phyloP scores from a whole-genome alignment of 2,329 filamentous ascomycete species.

The Talaromyces funiculosus region DNA sequence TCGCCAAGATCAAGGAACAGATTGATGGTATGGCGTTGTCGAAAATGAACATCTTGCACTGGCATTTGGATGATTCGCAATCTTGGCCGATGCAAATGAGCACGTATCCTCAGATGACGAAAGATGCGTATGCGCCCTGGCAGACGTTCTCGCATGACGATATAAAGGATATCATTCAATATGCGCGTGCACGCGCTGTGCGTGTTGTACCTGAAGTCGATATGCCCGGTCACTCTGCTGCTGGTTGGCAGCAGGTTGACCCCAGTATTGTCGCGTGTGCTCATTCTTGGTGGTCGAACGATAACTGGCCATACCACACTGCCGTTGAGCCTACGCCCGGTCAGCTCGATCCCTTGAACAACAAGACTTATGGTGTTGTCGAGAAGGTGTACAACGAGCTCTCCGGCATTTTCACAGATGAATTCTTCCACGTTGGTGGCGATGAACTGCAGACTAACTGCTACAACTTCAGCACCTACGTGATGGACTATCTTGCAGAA shows the following conservation, averaged over 20 bases:
- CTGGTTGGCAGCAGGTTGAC: constrained; percentile 54
- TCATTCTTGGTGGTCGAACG: constrained; percentile 58
- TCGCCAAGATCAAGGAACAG: constrained; percentile 50
- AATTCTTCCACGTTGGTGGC: constrained; percentile 53
- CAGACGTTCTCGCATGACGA: constrained; percentile 44
- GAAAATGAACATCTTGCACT: constrained; percentile 55
- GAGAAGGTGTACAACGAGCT: constrained; percentile 51
- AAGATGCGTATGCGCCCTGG: constrained; percentile 49
- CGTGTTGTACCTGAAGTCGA: constrained; percentile 58
- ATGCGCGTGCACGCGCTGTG: constrained; percentile 52
- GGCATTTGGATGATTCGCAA: constrained; percentile 53
- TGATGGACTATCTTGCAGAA: constrained; percentile 47
- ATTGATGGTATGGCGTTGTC: constrained; percentile 51
- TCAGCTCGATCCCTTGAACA: constrained; percentile 52
- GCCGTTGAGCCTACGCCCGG: constrained; percentile 54
- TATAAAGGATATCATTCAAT: constrained; percentile 43
- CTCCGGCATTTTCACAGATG: constrained; percentile 46
- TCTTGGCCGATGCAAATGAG: constrained; percentile 51
- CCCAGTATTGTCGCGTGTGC: constrained; percentile 52
- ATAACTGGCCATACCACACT: constrained; percentile 50
- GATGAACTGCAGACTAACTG: constrained; percentile 53
- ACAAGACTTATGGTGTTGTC: constrained; percentile 52
- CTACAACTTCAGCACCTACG: constrained; percentile 52
- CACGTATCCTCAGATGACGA: constrained; percentile 48
- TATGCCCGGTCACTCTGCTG: constrained; percentile 55